Conservation (phyloP, 2,329 filamentous ascomycete genomes). For the Epicoccum sorghinum region DNA sequence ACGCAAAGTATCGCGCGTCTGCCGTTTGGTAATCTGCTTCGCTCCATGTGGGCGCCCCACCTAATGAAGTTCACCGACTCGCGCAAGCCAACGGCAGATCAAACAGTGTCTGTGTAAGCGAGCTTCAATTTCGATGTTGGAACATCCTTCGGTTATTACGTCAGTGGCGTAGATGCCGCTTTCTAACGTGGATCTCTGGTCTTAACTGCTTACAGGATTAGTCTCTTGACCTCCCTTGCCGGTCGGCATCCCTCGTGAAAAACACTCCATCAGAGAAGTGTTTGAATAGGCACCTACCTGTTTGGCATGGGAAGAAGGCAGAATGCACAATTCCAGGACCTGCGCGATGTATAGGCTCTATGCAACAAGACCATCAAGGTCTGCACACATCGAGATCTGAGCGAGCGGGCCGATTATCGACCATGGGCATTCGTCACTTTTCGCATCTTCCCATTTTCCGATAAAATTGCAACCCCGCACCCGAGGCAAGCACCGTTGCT, state of each 20-base stretch:
- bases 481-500: not conserved
- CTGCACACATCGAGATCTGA: not conserved
- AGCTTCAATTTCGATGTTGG: slow-evolving; percentile 13
- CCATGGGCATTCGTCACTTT: not conserved
- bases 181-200: slow-evolving; percentile 1
- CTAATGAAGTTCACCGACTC: not conserved
- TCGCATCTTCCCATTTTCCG: slow-evolving; percentile 11
- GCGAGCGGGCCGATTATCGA: slow-evolving; percentile 5
- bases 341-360: not conserved
- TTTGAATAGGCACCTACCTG: no score
- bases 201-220: slow-evolving; percentile 3
- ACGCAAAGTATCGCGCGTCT: not conserved
- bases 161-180: slow-evolving; percentile 10
- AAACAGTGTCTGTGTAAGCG: not conserved
- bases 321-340: no score
- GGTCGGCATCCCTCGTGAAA: not conserved
- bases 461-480: slow-evolving; percentile 9
- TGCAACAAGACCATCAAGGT: no score
- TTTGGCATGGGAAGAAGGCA: no score
- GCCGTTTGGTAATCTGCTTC: not conserved
- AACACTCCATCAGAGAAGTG: not conserved
- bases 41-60: not conserved
- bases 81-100: not conserved
- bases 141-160: slow-evolving; percentile 15
- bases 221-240: not conserved